Evolutionary conservation across 2,329 filamentous ascomycete genomes (phyloP).

Genomic region (Diaporthe sp.): DNA sequence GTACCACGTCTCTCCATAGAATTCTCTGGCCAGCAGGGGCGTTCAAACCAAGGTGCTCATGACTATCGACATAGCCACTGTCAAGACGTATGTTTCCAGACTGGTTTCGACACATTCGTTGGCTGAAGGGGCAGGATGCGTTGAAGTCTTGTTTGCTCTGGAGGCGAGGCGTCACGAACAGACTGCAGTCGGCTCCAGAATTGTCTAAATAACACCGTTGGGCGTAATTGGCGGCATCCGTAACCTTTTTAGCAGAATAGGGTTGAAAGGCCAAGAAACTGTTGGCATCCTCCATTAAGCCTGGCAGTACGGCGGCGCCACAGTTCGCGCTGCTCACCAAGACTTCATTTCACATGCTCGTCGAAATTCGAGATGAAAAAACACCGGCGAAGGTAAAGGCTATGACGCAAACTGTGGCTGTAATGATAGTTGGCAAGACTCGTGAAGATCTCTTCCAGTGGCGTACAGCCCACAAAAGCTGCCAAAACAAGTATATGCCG

Average conservation of each 20-base stretch:
- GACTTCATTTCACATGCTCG: background rate
- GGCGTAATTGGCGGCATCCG: background rate
- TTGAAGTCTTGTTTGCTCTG: background rate
- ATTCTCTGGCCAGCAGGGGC: background rate
- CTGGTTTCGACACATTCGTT: background rate
- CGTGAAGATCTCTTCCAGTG: background rate
- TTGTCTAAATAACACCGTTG: background rate
- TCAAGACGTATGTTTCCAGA: background rate
- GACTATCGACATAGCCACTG: background rate
- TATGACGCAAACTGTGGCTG: background rate
- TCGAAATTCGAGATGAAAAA: background rate
- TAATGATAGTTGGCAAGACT: background rate
- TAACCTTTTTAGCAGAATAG: background rate
- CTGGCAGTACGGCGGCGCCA: background rate
- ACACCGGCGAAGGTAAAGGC: background rate
- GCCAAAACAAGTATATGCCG: background rate
- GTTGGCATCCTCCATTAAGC: background rate
- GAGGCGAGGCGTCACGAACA: background rate
- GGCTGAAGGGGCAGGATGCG: background rate
- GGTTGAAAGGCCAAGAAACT: background rate
- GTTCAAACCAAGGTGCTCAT: background rate
- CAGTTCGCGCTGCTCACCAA: background rate
- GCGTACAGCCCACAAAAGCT: background rate
- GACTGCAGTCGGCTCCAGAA: background rate
- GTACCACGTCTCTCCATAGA: background rate